Evolutionary conservation across 108 stramenopile species (phyloP), one percentile per base, ranked within the genome.

Genomic region (Pseudonitzschia multiseries): DNA sequence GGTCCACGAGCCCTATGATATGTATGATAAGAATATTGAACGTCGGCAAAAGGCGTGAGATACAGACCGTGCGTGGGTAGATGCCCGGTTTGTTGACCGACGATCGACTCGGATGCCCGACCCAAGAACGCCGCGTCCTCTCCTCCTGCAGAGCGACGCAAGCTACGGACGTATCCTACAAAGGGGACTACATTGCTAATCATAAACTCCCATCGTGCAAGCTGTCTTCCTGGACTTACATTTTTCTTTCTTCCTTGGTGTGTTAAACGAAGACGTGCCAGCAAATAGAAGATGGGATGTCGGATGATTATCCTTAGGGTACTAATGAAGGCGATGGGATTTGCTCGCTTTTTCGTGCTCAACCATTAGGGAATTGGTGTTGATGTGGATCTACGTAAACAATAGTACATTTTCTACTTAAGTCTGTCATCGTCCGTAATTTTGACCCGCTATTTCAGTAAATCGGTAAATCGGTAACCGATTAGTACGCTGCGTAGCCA

Each of bases 1-100:
- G 98, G 98, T 76, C 99, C 99, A 77, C 97, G 95, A 78, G 96
- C 84, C 96, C 89, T 94, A 74, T 62, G 42, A 22, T 10, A 21
- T 41, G 33, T 94, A 74, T 62, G 42, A 22, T 24, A 21, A 65
- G 33, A 20, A 22, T 27, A 5, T 26, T 27, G n/a, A 59, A 27
- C 13, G 13, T 48, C 9, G 46, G 12, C 46, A 18, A 48, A 48
- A 5, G 18, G 18, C 46, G 46, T 48, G 46, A 48, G 46, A 48
- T 36, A 36, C 6, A 48, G 1, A 48, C 14, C 8, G 46, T 8
- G 4, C 46, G 18, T 48, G 46, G 46, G 18, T 10, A 10, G 17
- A 48, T 14, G 4, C 18, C 46, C 13, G 2, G 46, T 36, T 6
- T 36, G 12, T 14, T 10, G 8, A 48, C 46, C 46, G 46, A 3